Conservation (phyloP, 768 basidiomycete species). For the Boletus tomentosulus region DNA sequence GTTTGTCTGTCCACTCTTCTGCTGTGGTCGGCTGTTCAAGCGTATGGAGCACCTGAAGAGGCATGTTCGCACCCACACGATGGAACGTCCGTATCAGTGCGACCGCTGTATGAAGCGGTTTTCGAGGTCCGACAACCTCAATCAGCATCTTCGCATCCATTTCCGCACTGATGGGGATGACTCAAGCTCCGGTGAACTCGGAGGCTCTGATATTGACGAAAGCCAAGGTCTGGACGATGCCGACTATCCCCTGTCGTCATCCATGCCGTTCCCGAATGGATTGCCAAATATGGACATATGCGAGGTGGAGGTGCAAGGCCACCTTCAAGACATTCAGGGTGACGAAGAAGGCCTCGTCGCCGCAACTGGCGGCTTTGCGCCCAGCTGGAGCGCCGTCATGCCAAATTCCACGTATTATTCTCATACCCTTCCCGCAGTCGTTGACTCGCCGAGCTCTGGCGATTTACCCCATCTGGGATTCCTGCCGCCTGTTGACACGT, state of each 20-base stretch:
- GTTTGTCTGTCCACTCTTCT: conserved; percentile 79
- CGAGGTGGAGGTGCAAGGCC: conserved; percentile 56
- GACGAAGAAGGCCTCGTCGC: conserved; percentile 56
- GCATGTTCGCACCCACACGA: conserved; percentile 84
- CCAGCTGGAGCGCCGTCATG: conserved; percentile 12
- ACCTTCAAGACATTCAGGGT: conserved; percentile 51
- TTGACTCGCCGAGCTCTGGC: conserved; percentile 15
- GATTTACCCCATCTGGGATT: conserved; percentile 20
- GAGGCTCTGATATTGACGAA: conserved; percentile 30
- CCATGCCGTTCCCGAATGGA: conserved; percentile 26
- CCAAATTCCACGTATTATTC: conserved; percentile 25
- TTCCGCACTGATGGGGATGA: conserved; percentile 30
- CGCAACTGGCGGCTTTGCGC: conserved; percentile 15
- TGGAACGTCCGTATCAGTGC: conserved; percentile 82
- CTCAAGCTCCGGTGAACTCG: conserved; percentile 24
- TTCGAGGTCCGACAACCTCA: conserved; percentile 84
- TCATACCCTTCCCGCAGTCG: conserved; percentile 12
- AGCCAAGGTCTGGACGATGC: conserved; percentile 35
- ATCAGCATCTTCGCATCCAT: conserved; percentile 84
- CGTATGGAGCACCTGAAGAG: conserved; percentile 88
- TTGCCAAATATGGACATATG: conserved; percentile 51
- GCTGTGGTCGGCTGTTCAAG: conserved; percentile 85
- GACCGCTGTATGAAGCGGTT: conserved; percentile 75
- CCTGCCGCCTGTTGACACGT: conserved; percentile 19
- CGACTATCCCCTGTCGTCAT: conserved; percentile 20